A percentile compares a stretch with the other conserved stretches of the same genome.
Conservation (phyloP, 176 grass and related monocot species). For the Hordeum marinum region DNA sequence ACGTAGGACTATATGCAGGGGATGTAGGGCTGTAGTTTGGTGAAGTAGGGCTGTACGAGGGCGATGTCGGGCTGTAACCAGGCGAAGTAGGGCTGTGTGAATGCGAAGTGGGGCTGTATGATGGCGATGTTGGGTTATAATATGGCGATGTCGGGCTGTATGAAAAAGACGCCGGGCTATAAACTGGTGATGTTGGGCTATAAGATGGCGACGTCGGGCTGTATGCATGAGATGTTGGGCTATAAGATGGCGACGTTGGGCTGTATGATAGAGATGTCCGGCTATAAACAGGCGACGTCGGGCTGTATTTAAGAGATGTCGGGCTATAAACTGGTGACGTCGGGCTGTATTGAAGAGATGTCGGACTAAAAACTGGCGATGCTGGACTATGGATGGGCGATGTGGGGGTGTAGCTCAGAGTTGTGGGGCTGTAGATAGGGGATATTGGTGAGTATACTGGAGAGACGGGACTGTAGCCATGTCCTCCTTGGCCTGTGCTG, state of each 20-base stretch:
- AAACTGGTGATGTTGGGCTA: conserved; percentile 38
- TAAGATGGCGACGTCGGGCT: conserved; percentile 52
- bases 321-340: conserved; percentile 17
- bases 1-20: neutral
- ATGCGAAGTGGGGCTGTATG: conserved; percentile 71
- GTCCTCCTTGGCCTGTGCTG: conserved; percentile 40
- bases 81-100: conserved; percentile 70
- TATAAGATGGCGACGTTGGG: conserved; percentile 54
- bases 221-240: conserved; percentile 46
- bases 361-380: conserved; percentile 53
- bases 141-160: conserved; percentile 46
- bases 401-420: conserved; percentile 38
- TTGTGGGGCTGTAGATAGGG: conserved; percentile 22
- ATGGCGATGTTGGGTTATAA: conserved; percentile 52
- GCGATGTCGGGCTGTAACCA: conserved; percentile 61
- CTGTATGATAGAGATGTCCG: conserved; percentile 51
- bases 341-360: no score
- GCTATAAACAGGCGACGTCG: conserved; percentile 52
- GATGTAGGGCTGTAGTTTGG: conserved; percentile 52
- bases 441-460: conserved; percentile 22
- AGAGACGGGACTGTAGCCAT: conserved; percentile 47
- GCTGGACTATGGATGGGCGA: conserved; percentile 52
- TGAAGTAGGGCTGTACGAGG: conserved; percentile 56
- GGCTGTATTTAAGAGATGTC: conserved; percentile 46
- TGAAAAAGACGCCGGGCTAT: neutral